Evolutionary conservation across 139 green algal species (phyloP).

Genomic region (Eudorina sp.): DNA sequence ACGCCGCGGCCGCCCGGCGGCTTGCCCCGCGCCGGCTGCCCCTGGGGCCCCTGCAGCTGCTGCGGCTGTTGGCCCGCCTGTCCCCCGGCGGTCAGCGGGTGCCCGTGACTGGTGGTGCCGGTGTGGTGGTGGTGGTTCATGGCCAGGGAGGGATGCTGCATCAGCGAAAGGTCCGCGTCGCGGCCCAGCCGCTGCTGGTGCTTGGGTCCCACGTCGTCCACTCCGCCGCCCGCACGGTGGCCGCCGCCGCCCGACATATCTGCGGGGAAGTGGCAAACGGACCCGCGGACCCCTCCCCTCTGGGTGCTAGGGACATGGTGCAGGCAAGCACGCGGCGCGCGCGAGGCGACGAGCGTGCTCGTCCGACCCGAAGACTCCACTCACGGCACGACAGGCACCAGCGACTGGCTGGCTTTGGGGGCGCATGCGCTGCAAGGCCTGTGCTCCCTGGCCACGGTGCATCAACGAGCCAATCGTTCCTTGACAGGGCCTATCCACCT

Average conservation of each 20-base stretch:
- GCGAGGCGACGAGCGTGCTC: too few species aligned
- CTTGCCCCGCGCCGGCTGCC: background rate
- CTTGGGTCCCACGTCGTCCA: background rate
- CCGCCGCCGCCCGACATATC: background rate
- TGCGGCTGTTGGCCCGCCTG: background rate
- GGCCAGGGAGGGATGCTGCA: background rate
- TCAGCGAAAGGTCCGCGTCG: background rate
- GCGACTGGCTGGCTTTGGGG: too few species aligned
- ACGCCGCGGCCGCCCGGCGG: background rate
- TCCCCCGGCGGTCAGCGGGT: background rate
- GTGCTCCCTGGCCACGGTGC: too few species aligned
- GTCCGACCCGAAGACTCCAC: too few species aligned
- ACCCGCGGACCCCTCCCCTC: too few species aligned
- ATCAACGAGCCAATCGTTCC: too few species aligned
- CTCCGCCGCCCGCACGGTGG: background rate
- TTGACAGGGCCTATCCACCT: too few species aligned
- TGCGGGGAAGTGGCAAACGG: background rate
- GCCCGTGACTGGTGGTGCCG: background rate
- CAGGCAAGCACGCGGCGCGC: too few species aligned
- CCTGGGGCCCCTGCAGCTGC: background rate
- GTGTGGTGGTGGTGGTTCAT: background rate
- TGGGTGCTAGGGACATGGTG: too few species aligned
- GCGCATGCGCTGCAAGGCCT: too few species aligned
- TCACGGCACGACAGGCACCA: too few species aligned
- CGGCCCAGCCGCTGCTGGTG: background rate